A percentile compares a stretch with the other conserved stretches of the same genome.
Evolutionary conservation across 257 asterid species (phyloP).

Genomic region (Ocimum tenuiflorum): DNA sequence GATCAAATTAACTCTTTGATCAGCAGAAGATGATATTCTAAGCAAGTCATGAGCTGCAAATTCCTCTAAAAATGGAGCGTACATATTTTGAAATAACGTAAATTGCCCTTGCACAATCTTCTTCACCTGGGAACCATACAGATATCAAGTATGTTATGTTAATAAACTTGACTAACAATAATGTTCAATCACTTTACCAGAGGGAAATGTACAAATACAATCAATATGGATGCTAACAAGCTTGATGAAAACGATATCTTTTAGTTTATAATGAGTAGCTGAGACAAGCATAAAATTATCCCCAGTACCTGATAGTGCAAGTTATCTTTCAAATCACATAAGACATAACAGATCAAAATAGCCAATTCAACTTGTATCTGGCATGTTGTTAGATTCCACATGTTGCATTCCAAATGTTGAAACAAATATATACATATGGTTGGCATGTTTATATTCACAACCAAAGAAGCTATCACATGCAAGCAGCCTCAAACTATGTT

Average conservation of each 20-base stretch:
- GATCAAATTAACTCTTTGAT: constrained; percentile 35
- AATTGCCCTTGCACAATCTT: constrained; percentile 81
- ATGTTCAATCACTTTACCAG: constrained; percentile 3
- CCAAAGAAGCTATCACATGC: neutral
- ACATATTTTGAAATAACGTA: constrained; percentile 51
- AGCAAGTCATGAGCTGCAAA: constrained; percentile 48
- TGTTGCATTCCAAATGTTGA: neutral
- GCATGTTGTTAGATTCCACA: neutral
- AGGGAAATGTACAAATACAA: neutral
- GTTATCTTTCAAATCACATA: neutral
- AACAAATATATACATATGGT: neutral
- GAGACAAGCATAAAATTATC: neutral
- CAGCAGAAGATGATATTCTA: constrained; percentile 44
- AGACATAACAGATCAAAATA: neutral
- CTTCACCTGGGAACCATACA: constrained; percentile 41
- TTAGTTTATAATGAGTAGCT: neutral
- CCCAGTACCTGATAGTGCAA: neutral
- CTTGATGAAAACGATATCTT: neutral
- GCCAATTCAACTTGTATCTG: neutral
- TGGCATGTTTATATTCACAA: neutral
- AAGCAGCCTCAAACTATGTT: neutral
- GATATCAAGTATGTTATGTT: constrained; percentile 7
- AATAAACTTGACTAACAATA: neutral
- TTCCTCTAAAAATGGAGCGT: constrained; percentile 59
- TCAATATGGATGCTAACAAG: neutral